Base-by-base conservation (phyloP, 2,329 filamentous ascomycete genomes). In the Mariannaea elegans region DNA sequence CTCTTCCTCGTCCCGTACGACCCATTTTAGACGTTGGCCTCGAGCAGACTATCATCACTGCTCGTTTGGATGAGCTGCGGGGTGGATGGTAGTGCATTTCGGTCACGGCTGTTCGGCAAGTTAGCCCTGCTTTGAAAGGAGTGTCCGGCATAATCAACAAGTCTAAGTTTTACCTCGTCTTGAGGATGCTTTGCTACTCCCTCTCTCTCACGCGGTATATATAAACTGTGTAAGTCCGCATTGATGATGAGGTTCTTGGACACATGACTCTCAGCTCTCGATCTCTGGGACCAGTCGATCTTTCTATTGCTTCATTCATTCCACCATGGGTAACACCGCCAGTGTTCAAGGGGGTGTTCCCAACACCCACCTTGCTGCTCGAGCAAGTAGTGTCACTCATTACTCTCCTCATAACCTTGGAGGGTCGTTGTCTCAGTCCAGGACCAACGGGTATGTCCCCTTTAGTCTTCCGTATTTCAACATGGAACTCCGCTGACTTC, bases 361-460 rank as follows among this genome's bases (percentile, higher is more conserved):
- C 41, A 27, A 31, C 24, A 69, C 63, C 50, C 48, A 66, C 38
- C 39, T 53, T 9, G 64, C 59, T 23, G 46, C 54, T 45, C 56
- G 56, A 24, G 56, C 49, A 19, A 42, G 7, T 12, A 36, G 49
- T 27, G 4, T 31, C 31, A 23, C 24, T 16, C 56, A 12, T 18
- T 59, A 59, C 31, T 59, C 56, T 9, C 44, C 38, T 18, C 47
- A 36, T 16, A 36, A 38, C 14, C 44, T 71, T 13, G 64, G 61
- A 23, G 54, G 64, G 10, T 56, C 61, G 27, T 47, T 68, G 48
- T 51, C 52, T 27, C 68, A 71, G 58, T 27, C 44, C 13, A 52
- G 59, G 21, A 71, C 68, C 23, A 71, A 71, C 49, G 68, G 68
- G 68, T 71, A 56, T n/a, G 32, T 13, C 7, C 21, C 7, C 9